Base-by-base conservation (phyloP, 1,284 basidiomycete species). In the Melampsora americana region DNA sequence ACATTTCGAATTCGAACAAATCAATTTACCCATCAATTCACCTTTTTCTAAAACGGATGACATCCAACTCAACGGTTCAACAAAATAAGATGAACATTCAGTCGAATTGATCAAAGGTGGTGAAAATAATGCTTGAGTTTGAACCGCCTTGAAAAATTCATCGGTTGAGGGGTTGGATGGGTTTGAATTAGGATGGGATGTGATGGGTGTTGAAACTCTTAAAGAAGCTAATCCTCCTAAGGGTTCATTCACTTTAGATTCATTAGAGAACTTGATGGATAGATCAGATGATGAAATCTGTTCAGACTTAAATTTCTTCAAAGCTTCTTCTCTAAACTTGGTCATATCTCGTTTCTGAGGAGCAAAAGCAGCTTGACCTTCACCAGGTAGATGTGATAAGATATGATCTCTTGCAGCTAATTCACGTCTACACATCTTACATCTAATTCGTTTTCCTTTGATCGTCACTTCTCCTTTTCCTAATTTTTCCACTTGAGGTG, bases 1-100 rank as follows among this genome's bases (percentile, higher is more conserved):
- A 80, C 95, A 99, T 82, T 91, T 93, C 79, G 88, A 87, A 82
- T 93, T 95, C 1, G 95, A 95, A 81, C 95, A 99, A 0, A 88
- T 80, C 77, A 99, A 90, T 85, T 94, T 95, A 5, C 95, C 95
- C 0, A 89, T 87, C 28, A 95, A 84, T 64, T 89, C 86, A 0
- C 93, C 95, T 14, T 84, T 83, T 56, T 88, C 86, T 9, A 97
- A 85, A 79, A 89, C 87, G 2, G 89, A 86, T 74, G 92, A 89
- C 95, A 99, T 99, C 95, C 95, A 99, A 80, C 90, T 90, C 87
- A 96, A 90, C 88, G 93, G 78, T 6, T 64, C 48, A 28, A 67
- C 50, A 76, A 73, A 62, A 48, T 44, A 69, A 7, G 69, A 69
- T 16, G 60, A 56, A 23, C 68, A 73, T 20, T 59, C n/a, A 68